Percentiles rank a stretch among this genome's conserved stretches.
Evolutionary conservation across 768 basidiomycete genomes (phyloP).

Genomic region (Dictyophora rubrovolvata): DNA sequence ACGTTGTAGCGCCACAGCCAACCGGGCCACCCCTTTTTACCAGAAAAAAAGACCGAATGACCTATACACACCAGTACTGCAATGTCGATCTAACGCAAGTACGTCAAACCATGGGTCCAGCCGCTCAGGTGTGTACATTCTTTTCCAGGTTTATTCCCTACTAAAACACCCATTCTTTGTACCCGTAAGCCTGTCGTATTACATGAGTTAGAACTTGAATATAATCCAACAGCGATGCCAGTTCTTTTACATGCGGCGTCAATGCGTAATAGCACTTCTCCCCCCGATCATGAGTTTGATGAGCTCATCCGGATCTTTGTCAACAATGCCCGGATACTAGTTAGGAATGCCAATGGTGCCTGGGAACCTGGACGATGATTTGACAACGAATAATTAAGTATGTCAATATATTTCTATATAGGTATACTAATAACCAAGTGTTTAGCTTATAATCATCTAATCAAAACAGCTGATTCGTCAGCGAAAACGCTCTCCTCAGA

Average conservation of each 20-base stretch:
- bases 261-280: slow-evolving; percentile 45
- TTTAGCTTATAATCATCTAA: too few relatives aligned
- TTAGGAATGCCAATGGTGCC: slow-evolving; percentile 49
- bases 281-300: slow-evolving; percentile 62
- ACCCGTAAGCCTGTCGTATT: slow-evolving; percentile 42
- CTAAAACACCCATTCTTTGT: slow-evolving; percentile 1
- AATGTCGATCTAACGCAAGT: slow-evolving; percentile 93
- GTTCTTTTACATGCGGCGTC: slow-evolving; percentile 60
- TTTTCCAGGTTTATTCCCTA: background rate
- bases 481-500: too few relatives aligned
- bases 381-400: background rate
- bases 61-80: slow-evolving; percentile 91
- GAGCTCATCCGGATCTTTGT: slow-evolving; percentile 88
- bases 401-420: background rate
- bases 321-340: slow-evolving; percentile 85
- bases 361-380: background rate
- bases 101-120: slow-evolving; percentile 39
- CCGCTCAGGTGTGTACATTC: slow-evolving; percentile 36
- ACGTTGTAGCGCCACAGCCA: slow-evolving; percentile 49
- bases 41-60: slow-evolving; percentile 81
- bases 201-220: slow-evolving; percentile 88
- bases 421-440: too few relatives aligned
- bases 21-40: slow-evolving; percentile 49
- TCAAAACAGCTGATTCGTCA: too few relatives aligned
- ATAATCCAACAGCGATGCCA: slow-evolving; percentile 45